Percentiles rank a stretch among this genome's conserved stretches.
Evolutionary conservation across 106 monocot species (phyloP).

Genomic region (Dioscorea zingiberensis): DNA sequence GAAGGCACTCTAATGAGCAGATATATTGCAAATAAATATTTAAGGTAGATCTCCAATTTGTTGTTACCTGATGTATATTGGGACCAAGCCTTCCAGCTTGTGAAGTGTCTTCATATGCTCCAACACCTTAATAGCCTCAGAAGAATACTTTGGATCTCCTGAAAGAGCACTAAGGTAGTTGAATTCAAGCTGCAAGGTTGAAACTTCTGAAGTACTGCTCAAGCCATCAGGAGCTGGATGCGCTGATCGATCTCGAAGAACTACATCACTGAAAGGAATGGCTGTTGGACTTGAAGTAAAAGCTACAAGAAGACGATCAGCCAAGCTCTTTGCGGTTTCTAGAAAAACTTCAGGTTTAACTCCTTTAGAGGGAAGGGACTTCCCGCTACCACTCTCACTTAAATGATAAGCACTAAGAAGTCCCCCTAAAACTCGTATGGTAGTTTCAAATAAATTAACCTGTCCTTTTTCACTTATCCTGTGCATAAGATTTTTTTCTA

Average conservation of each 20-base stretch:
- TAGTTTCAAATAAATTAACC: conserved; percentile 96
- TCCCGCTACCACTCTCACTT: conserved; percentile 23
- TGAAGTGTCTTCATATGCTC: conserved; percentile 77
- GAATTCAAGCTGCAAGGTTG: conserved; percentile 87
- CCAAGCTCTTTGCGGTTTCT: conserved; percentile 59
- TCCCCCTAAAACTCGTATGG: conserved; percentile 89
- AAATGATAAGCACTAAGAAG: conserved; percentile 95
- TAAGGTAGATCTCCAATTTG: not conserved
- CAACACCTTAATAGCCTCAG: conserved; percentile 78
- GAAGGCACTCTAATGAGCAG: too few relatives aligned
- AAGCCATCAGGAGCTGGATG: conserved; percentile 87
- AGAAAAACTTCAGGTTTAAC: conserved; percentile 47
- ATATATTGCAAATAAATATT: too few relatives aligned
- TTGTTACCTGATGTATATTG: conserved; percentile 82
- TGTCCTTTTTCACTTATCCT: conserved; percentile 76
- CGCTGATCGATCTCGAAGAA: conserved; percentile 66
- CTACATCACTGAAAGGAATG: conserved; percentile 92
- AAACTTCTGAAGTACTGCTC: conserved; percentile 91
- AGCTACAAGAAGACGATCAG: conserved; percentile 62
- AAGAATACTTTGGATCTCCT: conserved; percentile 75
- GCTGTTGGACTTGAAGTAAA: conserved; percentile 85
- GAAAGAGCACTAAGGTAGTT: conserved; percentile 83
- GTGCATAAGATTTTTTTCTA: conserved; percentile 61
- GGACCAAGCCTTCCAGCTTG: conserved; percentile 82
- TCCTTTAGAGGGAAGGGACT: conserved; percentile 6